Evolutionary conservation across 2,329 filamentous ascomycete species (phyloP).

Genomic region (Coniochaeta ligniaria): DNA sequence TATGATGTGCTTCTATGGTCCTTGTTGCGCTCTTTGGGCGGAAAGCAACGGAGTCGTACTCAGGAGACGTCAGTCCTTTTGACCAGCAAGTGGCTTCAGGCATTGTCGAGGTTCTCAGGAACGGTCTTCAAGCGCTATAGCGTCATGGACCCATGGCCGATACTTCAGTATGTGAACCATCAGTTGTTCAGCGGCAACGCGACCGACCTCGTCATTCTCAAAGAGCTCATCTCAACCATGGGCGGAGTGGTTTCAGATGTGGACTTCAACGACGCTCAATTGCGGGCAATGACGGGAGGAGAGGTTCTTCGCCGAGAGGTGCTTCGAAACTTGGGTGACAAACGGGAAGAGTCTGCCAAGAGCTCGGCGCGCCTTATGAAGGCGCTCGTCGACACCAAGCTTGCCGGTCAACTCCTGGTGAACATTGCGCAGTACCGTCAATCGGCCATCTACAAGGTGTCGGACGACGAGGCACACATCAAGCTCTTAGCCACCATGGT

Average conservation of each 20-base stretch:
- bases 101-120: conserved; percentile 83
- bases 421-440: conserved; percentile 86
- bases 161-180: conserved; percentile 83
- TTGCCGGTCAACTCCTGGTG: conserved; percentile 79
- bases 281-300: conserved; percentile 83
- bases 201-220: conserved; percentile 83
- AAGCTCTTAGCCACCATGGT: conserved; percentile 84
- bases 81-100: conserved; percentile 87
- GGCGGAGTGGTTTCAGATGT: conserved; percentile 82
- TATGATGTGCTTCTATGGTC: conserved; percentile 95
- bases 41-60: conserved; percentile 55
- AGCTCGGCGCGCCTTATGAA: conserved; percentile 76
- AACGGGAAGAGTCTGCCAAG: conserved; percentile 65
- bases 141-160: conserved; percentile 73
- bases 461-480: conserved; percentile 69
- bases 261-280: conserved; percentile 82
- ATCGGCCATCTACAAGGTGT: conserved; percentile 70
- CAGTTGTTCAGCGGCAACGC: conserved; percentile 78
- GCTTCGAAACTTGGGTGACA: conserved; percentile 72
- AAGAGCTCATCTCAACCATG: conserved; percentile 88
- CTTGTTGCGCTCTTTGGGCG: conserved; percentile 65
- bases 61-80: conserved; percentile 59
- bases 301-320: conserved; percentile 73
- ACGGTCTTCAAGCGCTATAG: conserved; percentile 83
- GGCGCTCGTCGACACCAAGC: conserved; percentile 67